phyloP scores from a whole-genome alignment of 306 rosid genomes.

The Pyrus bretschneideri region DNA sequence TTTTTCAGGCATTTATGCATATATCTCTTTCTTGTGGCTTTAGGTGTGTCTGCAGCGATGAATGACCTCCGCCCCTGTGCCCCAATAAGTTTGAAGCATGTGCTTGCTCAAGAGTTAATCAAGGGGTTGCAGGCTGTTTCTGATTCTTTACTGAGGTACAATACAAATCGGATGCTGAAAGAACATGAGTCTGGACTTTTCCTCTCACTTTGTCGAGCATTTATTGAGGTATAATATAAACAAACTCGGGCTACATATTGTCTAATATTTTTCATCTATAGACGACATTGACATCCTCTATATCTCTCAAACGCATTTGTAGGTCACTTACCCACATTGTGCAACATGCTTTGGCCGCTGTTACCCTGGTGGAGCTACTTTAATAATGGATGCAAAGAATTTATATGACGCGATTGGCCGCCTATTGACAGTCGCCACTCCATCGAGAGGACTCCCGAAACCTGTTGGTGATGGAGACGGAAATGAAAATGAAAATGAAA shows the following conservation, averaged over 20 bases:
- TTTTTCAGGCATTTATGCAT: not conserved
- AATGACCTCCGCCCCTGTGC: constrained; percentile 97
- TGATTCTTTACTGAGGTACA: constrained; percentile 72
- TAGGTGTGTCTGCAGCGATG: constrained; percentile 96
- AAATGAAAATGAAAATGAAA: constrained; percentile 22
- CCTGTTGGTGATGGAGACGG: constrained; percentile 45
- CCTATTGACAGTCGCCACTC: constrained; percentile 52
- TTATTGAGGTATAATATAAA: constrained; percentile 55
- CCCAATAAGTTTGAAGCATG: constrained; percentile 74
- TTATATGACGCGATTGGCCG: constrained; percentile 67
- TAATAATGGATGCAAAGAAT: constrained; percentile 67
- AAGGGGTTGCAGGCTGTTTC: constrained; percentile 79
- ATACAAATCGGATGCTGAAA: constrained; percentile 72
- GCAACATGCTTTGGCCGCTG: constrained; percentile 95
- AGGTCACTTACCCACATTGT: constrained; percentile 85
- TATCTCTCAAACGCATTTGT: constrained; percentile 11
- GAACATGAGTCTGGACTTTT: constrained; percentile 89
- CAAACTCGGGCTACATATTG: not conserved
- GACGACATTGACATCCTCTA: constrained; percentile 1
- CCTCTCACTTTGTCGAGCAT: constrained; percentile 89
- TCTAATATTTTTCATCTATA: not conserved
- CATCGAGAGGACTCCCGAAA: constrained; percentile 63
- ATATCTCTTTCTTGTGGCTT: constrained; percentile 31
- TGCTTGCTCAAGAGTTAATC: constrained; percentile 76
- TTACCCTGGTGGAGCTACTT: constrained; percentile 69